Evolutionary conservation across 2,329 filamentous ascomycete species (phyloP).

Genomic region (Neoarthrinium moseri): DNA sequence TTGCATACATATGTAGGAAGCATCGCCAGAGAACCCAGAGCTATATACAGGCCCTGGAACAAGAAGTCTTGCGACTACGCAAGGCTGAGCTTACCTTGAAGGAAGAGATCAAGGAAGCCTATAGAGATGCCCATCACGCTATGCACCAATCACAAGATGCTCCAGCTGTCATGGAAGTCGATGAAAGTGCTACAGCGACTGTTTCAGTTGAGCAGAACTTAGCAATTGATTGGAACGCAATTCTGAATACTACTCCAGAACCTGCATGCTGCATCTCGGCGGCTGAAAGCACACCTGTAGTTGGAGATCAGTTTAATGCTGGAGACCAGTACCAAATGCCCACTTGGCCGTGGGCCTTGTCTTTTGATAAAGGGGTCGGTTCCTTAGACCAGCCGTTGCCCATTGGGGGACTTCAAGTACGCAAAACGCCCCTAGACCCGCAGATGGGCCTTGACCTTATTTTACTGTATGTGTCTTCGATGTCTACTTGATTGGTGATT

Average conservation of each 20-base stretch:
- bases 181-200: not conserved
- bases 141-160: not conserved
- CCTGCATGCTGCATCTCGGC: not conserved
- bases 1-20: not conserved
- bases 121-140: not conserved
- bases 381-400: too few relatives aligned
- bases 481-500: not conserved
- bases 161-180: not conserved
- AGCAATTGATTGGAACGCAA: too few relatives aligned
- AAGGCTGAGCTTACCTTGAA: not conserved
- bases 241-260: not conserved
- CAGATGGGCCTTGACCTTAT: not conserved
- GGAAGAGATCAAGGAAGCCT: not conserved
- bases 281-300: not conserved
- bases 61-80: conserved; percentile 3
- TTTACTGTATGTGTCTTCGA: not conserved
- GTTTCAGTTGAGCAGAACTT: too few relatives aligned
- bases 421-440: not conserved
- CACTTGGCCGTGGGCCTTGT: not conserved
- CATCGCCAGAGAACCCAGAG: conserved; percentile 5
- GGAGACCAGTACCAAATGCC: not conserved
- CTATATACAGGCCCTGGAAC: conserved; percentile 3
- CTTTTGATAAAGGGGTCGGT: too few relatives aligned
- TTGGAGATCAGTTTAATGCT: not conserved
- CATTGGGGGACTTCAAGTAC: not conserved